These are phyloP conservation scores for Omphalotus guepiniiformis DNA, from an alignment of 768 basidiomycete species.

Conservation along the genomic window DNA sequence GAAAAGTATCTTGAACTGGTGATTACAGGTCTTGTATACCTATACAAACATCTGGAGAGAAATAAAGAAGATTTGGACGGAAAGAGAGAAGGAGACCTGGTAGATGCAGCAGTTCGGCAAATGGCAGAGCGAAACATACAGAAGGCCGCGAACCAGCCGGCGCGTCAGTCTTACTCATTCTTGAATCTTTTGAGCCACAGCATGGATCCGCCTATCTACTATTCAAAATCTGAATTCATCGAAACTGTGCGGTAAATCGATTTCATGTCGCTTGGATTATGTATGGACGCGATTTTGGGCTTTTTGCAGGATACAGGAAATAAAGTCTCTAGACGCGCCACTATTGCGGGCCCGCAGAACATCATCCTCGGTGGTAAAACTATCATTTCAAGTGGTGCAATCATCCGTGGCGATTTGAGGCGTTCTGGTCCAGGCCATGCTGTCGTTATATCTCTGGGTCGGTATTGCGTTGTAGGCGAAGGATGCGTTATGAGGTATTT, in stretches of 20 bases:
- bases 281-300: not conserved
- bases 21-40: not conserved
- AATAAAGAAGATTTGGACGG: not conserved
- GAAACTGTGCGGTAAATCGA: slow-evolving; percentile 61
- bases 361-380: slow-evolving; percentile 98
- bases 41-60: no score
- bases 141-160: not conserved
- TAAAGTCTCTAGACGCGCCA: slow-evolving; percentile 89
- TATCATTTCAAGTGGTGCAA: slow-evolving; percentile 85
- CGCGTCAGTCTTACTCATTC: not conserved
- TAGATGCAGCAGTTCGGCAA: not conserved
- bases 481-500: slow-evolving; percentile 81
- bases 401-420: slow-evolving; percentile 91
- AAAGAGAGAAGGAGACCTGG: not conserved
- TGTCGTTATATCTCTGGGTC: slow-evolving; percentile 88
- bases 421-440: slow-evolving; percentile 88
- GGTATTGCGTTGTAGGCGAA: slow-evolving; percentile 91
- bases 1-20: not conserved
- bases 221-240: slow-evolving; percentile 80
- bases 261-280: not conserved
- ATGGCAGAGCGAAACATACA: slow-evolving; percentile 2
- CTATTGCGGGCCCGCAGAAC: slow-evolving; percentile 91
- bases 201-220: slow-evolving; percentile 76
- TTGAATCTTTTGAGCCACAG: not conserved
- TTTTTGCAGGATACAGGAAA: slow-evolving; percentile 81